A percentile compares a stretch with the other conserved stretches of the same genome.
Conservation (phyloP, 2,329 filamentous ascomycete genomes). For the Ophiostoma himal-ulmi region DNA sequence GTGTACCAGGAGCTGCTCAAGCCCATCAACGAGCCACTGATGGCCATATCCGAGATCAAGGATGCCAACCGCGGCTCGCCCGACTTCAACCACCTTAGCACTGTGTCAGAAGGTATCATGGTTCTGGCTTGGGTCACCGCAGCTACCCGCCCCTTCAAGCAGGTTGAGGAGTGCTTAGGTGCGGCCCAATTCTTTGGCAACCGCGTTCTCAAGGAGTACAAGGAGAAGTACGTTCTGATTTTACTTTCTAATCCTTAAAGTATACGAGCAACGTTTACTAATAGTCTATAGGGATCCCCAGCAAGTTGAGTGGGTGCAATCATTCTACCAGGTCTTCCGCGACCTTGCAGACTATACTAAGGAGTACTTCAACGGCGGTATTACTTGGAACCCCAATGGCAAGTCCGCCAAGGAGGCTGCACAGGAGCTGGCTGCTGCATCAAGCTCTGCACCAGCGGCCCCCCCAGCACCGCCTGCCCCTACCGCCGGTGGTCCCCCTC, state of each 20-base stretch:
- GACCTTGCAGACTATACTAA: slow-evolving; percentile 79
- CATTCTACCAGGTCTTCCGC: slow-evolving; percentile 88
- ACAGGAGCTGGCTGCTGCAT: slow-evolving; percentile 50
- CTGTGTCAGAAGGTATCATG: slow-evolving; percentile 84
- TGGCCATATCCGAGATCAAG: slow-evolving; percentile 71
- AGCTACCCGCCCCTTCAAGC: slow-evolving; percentile 74
- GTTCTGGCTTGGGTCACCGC: slow-evolving; percentile 87
- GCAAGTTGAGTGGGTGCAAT: slow-evolving; percentile 81
- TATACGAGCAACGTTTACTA: neutral
- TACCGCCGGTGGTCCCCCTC: slow-evolving; percentile 47
- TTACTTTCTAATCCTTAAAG: neutral
- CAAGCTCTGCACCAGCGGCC: slow-evolving; percentile 34
- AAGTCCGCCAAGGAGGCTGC: slow-evolving; percentile 63
- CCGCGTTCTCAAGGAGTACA: slow-evolving; percentile 83
- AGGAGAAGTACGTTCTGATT: slow-evolving; percentile 50
- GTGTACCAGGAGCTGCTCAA: slow-evolving; percentile 73
- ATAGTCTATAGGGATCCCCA: slow-evolving; percentile 56
- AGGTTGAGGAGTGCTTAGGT: slow-evolving; percentile 74
- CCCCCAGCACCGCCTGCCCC: slow-evolving; percentile 49
- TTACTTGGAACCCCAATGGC: slow-evolving; percentile 80
- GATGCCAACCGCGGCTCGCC: slow-evolving; percentile 72
- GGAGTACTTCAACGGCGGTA: slow-evolving; percentile 69
- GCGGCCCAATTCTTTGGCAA: slow-evolving; percentile 93
- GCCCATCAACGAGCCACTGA: slow-evolving; percentile 77
- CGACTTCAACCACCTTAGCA: slow-evolving; percentile 74